Base-by-base conservation (phyloP, 495 filamentous ascomycete genomes). In the Penicillium waksmanii region DNA sequence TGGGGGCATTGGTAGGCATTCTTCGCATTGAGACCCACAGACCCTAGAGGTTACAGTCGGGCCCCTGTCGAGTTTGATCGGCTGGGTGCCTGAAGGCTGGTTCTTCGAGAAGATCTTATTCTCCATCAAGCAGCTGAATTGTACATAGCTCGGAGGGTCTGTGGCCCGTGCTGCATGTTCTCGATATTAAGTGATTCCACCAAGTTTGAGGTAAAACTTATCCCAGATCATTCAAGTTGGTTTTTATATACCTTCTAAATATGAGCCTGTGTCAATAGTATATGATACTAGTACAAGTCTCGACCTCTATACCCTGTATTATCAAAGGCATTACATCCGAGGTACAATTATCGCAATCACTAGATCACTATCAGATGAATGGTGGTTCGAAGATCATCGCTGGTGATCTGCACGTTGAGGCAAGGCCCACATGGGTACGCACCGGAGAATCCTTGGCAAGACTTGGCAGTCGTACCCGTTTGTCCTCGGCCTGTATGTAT, bases 1-100 rank as follows among this genome's bases (percentile, higher is more conserved):
- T 38, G 33, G 31, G 35, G 31, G 18, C 18, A 57, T 57, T 23
- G 55, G 42, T 44, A 44, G 42, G 42, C 42, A 57, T 48, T 50
- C 44, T 48, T 48, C n/a, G 7, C 44, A 38, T 49, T n/a, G 31
- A 44, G 42, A 18, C 42, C 42, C 42, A 44, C 42, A 44, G 8
- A 18, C 13, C 5, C n/a, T 44, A 44, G n/a, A 19, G 15, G 7
- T 17, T 44, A 44, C 15, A 44, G 42, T 19, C 42, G 5, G 42
- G 42, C 15, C 42, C 17, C 5, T 1, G 13, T 44, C 17, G 12
- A 12, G 36, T 12, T 38, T 38, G 36, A 38, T 38, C 11, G 15
- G 15, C 36, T 44, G n/a, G 42, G 12, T 44, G 42, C 42, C 42
- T 44, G n/a, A 44, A n/a, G 42, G 10, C 42, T 38, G 36, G 36